These are phyloP conservation scores for Vaccinium corymbosum DNA, from an alignment of 148 eudicot genomes.

Conservation along the genomic window DNA sequence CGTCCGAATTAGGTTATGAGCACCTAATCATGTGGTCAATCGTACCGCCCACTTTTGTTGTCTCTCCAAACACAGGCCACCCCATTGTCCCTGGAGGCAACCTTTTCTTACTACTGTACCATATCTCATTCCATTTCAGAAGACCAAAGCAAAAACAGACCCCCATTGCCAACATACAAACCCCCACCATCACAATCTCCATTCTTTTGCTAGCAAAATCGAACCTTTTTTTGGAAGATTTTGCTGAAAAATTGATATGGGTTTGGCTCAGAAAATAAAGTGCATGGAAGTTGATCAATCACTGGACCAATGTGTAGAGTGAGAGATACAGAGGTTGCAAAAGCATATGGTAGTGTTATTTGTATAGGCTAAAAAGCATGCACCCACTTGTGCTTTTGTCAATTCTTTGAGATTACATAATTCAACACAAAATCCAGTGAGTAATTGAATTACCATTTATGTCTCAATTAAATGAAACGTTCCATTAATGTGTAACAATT, in stretches of 20 bases:
- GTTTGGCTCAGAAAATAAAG: neutral
- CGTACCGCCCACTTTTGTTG: conserved; percentile 13
- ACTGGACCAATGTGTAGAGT: neutral
- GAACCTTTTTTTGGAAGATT: neutral
- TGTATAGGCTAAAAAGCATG: neutral
- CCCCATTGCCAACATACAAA: conserved; percentile 2
- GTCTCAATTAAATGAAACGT: no score
- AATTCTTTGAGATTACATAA: no score
- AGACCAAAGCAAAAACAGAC: conserved; percentile 26
- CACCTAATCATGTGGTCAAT: no score
- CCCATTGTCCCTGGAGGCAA: conserved; percentile 92
- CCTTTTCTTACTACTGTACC: conserved; percentile 42
- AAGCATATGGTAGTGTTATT: neutral
- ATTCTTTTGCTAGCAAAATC: conserved; percentile 1
- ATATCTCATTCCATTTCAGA: conserved; percentile 63
- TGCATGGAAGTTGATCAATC: neutral
- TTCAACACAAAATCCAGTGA: no score
- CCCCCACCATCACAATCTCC: conserved; percentile 15
- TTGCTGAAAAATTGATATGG: neutral
- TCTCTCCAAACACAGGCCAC: conserved; percentile 79
- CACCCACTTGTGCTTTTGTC: neutral
- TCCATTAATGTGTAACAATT: no score
- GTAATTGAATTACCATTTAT: no score
- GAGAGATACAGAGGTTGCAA: neutral
- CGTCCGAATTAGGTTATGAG: no score